phyloP scores from a whole-genome alignment of 2,329 filamentous ascomycete species.

The Hymenoscyphus fraxineus region DNA sequence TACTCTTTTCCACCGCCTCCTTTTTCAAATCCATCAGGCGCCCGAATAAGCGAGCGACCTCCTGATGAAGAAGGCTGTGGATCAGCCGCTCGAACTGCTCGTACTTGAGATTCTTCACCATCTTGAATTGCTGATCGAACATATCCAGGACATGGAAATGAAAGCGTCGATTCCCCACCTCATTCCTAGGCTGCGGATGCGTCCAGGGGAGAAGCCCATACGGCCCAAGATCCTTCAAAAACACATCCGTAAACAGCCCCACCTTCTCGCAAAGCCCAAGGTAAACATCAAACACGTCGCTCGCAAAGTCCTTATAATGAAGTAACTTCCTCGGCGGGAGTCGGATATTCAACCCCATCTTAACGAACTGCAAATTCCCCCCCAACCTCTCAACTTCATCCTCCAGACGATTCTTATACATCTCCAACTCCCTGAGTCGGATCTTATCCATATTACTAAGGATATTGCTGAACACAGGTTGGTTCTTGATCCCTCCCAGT shows the following conservation, averaged over 20 bases:
- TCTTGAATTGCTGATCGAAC: background rate
- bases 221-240: background rate
- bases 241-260: background rate
- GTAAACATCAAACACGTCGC: conserved; percentile 5
- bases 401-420: conserved; percentile 12
- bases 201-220: background rate
- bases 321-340: conserved; percentile 8
- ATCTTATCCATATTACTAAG: conserved; percentile 6
- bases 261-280: background rate
- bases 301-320: conserved; percentile 3
- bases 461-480: conserved; percentile 3
- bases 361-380: conserved; percentile 10
- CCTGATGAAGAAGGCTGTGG: conserved; percentile 5
- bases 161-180: background rate
- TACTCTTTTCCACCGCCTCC: background rate
- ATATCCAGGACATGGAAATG: background rate
- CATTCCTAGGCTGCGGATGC: conserved; percentile 1
- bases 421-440: conserved; percentile 1
- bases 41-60: conserved; percentile 4
- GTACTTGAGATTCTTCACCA: conserved; percentile 2
- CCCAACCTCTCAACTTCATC: conserved; percentile 11
- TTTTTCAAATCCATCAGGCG: conserved; percentile 4
- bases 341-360: conserved; percentile 7
- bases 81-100: conserved; percentile 8
- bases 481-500: background rate